Percentiles rank a stretch among this genome's conserved stretches.
Conservation (phyloP, 164 flowering plant genomes). For the Dillenia turbinata region DNA sequence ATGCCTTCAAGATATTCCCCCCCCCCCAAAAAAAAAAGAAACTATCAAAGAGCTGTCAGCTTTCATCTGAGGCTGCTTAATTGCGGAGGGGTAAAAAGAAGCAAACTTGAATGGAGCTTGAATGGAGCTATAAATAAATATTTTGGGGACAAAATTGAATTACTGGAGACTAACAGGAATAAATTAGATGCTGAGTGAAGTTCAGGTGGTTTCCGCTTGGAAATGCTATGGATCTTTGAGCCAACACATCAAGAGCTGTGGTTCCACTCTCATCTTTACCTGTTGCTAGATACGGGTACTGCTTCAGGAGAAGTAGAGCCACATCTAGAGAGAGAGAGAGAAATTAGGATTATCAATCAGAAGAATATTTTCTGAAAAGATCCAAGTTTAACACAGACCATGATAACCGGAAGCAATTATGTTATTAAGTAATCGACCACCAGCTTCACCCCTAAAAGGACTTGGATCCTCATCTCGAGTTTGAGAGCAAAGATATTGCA, state of each 20-base stretch:
- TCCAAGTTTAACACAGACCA: constrained; percentile 1
- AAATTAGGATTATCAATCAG: no score
- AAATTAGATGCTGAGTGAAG: neutral
- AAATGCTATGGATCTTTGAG: neutral
- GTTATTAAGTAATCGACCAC: neutral
- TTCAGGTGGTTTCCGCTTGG: neutral
- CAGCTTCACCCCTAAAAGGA: neutral
- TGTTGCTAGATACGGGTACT: neutral
- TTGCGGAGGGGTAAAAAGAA: no score
- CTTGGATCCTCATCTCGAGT: neutral
- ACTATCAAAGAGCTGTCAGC: no score
- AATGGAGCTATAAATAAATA: no score
- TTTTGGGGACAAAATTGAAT: no score
- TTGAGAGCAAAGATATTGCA: neutral
- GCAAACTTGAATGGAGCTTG: no score
- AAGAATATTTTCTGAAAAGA: neutral
- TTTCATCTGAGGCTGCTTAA: no score
- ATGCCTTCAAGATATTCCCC: no score
- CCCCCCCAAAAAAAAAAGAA: no score
- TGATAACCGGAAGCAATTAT: constrained; percentile 3
- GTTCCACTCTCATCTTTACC: neutral
- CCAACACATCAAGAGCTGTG: neutral
- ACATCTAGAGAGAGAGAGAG: no score
- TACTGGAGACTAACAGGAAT: neutral
- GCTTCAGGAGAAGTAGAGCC: no score